Evolutionary conservation across 2,329 filamentous ascomycete genomes (phyloP), one percentile per base, ranked within the genome.

Genomic region (Penicillium digitatum): DNA sequence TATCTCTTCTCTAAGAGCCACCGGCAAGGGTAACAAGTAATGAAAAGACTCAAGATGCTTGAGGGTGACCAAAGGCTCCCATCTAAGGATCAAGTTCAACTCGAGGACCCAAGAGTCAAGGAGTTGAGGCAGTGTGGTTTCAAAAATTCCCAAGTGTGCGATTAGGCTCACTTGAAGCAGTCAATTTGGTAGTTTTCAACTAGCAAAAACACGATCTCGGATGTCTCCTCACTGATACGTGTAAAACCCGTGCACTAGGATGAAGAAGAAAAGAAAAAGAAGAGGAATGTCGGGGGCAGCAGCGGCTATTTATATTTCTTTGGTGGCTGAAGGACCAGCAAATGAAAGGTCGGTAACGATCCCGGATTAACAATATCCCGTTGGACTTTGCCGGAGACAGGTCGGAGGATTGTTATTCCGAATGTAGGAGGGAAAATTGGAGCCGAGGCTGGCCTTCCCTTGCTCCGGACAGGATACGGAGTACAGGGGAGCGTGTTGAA

Each of bases 181-280:
- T 89, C 87, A 88, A 81, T 79, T 81, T 72, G 78, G 80, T 88
- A 89, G 87, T 88, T 89, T 88, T 88, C 87, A 89, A 89, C 86
- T 88, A 90, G 87, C 87, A 90, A 89, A 88, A 89, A 89, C 82
- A 82, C 83, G 82, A 83, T 84, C 86, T 90, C 88, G 84, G 88
- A 90, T 85, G 82, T 85, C 86, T 89, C 87, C 85, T 90, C 87
- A 90, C 85, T 87, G 86, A 83, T 84, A 86, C 83, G 83, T 85
- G 82, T 89, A 87, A 87, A 83, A 86, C 87, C 86, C 84, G 77
- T 86, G 72, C 72, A 74, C 72, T 65, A 73, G 71, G 71, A 74
- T 74, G 66, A 51, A 66, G 62, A 70, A 68, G 56, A 66, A 74
- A 73, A 68, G 62, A 66, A 70, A 60, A 70, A 72, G 66, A 62